These are phyloP conservation scores for Pseudogymnoascus destructans DNA, from an alignment of 2,329 filamentous ascomycete genomes.

Conservation along the genomic window DNA sequence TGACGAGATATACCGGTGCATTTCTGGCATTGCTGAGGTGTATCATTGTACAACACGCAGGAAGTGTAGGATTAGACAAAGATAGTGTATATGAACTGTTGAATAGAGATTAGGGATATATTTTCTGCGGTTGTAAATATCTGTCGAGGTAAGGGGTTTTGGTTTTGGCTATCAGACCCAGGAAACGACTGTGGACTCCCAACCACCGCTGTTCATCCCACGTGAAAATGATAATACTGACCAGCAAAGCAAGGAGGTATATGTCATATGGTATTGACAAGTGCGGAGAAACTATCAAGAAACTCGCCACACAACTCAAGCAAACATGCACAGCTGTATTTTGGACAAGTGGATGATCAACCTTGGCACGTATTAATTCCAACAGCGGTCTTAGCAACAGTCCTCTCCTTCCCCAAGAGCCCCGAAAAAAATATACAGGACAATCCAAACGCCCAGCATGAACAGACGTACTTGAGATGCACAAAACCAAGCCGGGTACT, in stretches of 20 bases:
- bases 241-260: background rate
- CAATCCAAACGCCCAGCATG: background rate
- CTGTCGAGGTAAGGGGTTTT: background rate
- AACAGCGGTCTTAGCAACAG: background rate
- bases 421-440: background rate
- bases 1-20: background rate
- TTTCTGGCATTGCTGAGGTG: background rate
- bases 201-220: background rate
- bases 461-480: background rate
- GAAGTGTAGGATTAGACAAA: background rate
- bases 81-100: background rate
- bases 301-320: background rate
- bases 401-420: background rate
- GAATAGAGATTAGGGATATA: background rate
- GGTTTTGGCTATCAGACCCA: background rate
- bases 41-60: conserved; percentile 2
- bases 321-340: background rate
- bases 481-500: background rate
- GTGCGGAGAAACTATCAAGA: background rate
- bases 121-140: background rate
- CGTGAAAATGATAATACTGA: background rate
- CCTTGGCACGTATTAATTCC: background rate
- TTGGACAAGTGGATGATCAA: background rate
- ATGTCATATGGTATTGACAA: background rate
- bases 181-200: background rate